Evolutionary conservation across 208 protist species (phyloP).

Genomic region (Naegleria gruberi): DNA sequence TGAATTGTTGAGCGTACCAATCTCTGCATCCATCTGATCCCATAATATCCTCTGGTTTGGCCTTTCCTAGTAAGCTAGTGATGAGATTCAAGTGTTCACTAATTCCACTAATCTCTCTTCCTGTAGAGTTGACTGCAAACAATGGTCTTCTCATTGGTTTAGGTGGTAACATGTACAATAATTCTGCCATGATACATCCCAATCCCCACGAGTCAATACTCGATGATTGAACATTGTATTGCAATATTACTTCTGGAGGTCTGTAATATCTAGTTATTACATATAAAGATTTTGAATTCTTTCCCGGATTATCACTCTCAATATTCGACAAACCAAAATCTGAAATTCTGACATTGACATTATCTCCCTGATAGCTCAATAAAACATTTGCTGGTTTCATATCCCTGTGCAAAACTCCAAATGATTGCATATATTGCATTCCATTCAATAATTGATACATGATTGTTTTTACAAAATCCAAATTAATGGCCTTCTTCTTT

Average conservation of each 20-base stretch:
- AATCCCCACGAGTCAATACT: neutral
- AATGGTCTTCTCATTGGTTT: neutral
- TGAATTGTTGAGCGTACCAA: neutral
- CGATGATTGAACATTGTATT: neutral
- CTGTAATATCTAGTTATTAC: neutral
- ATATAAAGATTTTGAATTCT: neutral
- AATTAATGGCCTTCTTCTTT: neutral
- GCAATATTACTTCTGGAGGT: neutral
- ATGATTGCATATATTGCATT: constrained; percentile 23
- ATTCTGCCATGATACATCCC: constrained; percentile 3
- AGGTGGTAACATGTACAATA: neutral
- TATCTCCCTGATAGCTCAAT: constrained; percentile 7
- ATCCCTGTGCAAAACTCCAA: constrained; percentile 33
- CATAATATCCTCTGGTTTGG: neutral
- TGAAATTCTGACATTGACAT: neutral
- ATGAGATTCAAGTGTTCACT: neutral
- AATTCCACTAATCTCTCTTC: neutral
- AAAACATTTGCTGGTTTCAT: constrained; percentile 36
- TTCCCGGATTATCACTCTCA: neutral
- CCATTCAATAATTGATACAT: constrained; percentile 32
- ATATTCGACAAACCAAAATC: neutral
- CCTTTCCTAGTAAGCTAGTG: neutral
- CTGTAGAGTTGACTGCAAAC: neutral
- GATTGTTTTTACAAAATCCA: constrained; percentile 43
- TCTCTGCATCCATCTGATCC: neutral